phyloP scores from a whole-genome alignment of 306 rosid species.

The Prunus kanzakura region DNA sequence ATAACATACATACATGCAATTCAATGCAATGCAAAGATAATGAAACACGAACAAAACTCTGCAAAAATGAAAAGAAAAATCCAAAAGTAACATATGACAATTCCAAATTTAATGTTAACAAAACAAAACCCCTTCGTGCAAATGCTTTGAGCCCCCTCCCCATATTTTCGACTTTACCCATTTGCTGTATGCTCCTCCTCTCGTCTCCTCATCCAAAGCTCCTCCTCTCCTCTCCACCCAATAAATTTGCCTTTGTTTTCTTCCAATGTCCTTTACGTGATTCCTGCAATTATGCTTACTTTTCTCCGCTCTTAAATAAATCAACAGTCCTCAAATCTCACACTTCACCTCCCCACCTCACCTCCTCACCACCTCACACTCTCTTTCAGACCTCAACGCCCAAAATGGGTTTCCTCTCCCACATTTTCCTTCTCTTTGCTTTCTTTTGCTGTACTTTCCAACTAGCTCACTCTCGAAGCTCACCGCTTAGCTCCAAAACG shows the following conservation, averaged over 20 bases:
- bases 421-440: slow-evolving; percentile 21
- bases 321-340: no score
- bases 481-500: slow-evolving; percentile 25
- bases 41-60: background rate
- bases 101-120: background rate
- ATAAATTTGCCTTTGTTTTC: slow-evolving; percentile 21
- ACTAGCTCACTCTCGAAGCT: slow-evolving; percentile 33
- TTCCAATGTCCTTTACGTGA: slow-evolving; percentile 32
- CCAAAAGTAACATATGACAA: background rate
- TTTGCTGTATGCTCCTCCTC: background rate
- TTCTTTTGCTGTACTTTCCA: slow-evolving; percentile 11
- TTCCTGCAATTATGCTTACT: background rate
- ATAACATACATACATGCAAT: background rate
- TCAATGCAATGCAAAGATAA: background rate
- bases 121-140: slow-evolving; percentile 7
- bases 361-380: background rate
- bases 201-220: slow-evolving; percentile 38
- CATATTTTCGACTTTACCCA: background rate
- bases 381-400: slow-evolving; percentile 9
- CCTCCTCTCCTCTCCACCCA: slow-evolving; percentile 24
- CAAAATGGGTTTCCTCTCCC: slow-evolving; percentile 19
- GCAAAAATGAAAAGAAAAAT: background rate
- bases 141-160: no score
- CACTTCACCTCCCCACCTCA: no score
- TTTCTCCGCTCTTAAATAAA: background rate